These are phyloP conservation scores for Withania somnifera DNA, from an alignment of 305 asterid species.

Conservation along the genomic window DNA sequence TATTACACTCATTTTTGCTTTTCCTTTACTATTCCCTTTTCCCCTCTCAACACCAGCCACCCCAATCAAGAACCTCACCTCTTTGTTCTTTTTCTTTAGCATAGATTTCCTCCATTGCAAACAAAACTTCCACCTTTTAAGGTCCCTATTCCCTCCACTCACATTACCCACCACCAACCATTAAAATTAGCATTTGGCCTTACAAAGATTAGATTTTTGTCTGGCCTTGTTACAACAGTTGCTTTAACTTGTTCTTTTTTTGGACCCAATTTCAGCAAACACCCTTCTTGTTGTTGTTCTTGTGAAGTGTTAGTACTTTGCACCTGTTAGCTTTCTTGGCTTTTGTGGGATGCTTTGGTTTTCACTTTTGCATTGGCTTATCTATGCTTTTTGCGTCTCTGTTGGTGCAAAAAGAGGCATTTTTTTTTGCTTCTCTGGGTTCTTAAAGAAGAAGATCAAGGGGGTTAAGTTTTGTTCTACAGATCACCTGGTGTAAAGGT, in stretches of 20 bases:
- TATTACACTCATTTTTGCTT: constrained; percentile 18
- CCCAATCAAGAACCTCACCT: constrained; percentile 7
- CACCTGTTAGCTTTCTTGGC: constrained; percentile 1
- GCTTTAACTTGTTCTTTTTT: not conserved
- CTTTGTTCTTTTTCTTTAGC: constrained; percentile 3
- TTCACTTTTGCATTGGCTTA: constrained; percentile 9
- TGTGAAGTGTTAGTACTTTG: constrained; percentile 24
- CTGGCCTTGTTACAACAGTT: constrained; percentile 33
- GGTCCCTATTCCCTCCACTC: constrained; percentile 32
- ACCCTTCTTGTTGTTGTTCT: constrained; percentile 20
- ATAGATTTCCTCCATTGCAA: constrained; percentile 67
- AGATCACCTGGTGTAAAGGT: constrained; percentile 40
- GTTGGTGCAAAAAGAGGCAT: constrained; percentile 22
- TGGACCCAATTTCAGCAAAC: constrained; percentile 52
- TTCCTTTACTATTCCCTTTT: constrained; percentile 19
- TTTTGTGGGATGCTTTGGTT: not conserved
- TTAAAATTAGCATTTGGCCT: constrained; percentile 12
- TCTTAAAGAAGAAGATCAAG: constrained; percentile 58
- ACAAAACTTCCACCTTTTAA: constrained; percentile 54
- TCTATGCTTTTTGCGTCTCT: constrained; percentile 13
- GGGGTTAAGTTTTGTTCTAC: constrained; percentile 28
- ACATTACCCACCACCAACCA: constrained; percentile 31
- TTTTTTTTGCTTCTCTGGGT: constrained; percentile 36
- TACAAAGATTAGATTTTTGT: constrained; percentile 40
- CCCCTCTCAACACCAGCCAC: not conserved